Percentiles rank a stretch among this genome's conserved stretches.
phyloP scores from a whole-genome alignment of 768 basidiomycete genomes.

The Podaxis rugospora region DNA sequence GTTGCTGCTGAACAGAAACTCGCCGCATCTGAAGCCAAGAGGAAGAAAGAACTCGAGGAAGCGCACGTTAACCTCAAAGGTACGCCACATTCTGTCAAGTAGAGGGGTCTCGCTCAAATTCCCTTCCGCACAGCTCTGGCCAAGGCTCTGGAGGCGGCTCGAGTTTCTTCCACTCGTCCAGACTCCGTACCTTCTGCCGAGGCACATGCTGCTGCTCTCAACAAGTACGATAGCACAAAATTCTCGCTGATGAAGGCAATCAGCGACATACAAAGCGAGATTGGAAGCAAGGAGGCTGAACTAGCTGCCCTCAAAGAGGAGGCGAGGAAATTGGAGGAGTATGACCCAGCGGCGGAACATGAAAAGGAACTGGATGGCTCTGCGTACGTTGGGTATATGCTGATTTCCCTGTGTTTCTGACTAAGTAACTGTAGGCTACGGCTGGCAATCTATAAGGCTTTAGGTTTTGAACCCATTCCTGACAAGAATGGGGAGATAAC shows the following conservation, averaged over 20 bases:
- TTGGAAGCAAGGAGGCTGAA: slow-evolving; percentile 68
- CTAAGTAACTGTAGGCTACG: slow-evolving; percentile 44
- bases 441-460: slow-evolving; percentile 60
- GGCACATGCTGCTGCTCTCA: slow-evolving; percentile 54
- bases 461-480: slow-evolving; percentile 68
- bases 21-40: slow-evolving; percentile 46
- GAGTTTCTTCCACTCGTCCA: slow-evolving; percentile 66
- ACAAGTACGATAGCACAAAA: slow-evolving; percentile 59
- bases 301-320: slow-evolving; percentile 65
- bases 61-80: slow-evolving; percentile 64
- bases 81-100: slow-evolving; percentile 13
- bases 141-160: slow-evolving; percentile 62
- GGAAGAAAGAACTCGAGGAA: slow-evolving; percentile 68
- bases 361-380: slow-evolving; percentile 65
- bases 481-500: slow-evolving; percentile 43
- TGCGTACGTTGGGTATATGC: slow-evolving; percentile 40
- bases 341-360: slow-evolving; percentile 71
- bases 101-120: neutral
- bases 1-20: slow-evolving; percentile 71
- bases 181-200: slow-evolving; percentile 63
- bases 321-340: slow-evolving; percentile 53
- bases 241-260: slow-evolving; percentile 71
- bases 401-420: neutral
- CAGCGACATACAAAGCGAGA: slow-evolving; percentile 61
- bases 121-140: slow-evolving; percentile 45